Evolutionary conservation across 1,284 basidiomycete genomes (phyloP), one percentile per base, ranked within the genome.

Genomic region (Naganishia cerealis): DNA sequence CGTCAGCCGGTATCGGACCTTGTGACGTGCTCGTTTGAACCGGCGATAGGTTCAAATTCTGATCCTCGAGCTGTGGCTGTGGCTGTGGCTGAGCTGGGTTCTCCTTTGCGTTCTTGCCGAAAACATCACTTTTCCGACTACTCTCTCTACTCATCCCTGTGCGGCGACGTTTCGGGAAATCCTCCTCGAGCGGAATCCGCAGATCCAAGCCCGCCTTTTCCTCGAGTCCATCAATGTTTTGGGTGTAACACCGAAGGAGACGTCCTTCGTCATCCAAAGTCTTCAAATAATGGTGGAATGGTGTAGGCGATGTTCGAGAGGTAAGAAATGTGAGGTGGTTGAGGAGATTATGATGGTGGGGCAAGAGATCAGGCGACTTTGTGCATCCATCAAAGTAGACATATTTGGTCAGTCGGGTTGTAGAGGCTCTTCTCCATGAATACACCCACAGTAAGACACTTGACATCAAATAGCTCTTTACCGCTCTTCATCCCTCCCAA

Each of bases 171-270:
- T 53, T 53, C 18, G 61, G 61, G 24, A 63, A 63, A 54, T 63
- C 61, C 50, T 24, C 46, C 40, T 53, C 61, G 16, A 63, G 85
- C 12, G 67, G 67, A 4, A 62, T 39, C n/a, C 67, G 40, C 10
- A 68, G 21, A 52, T 84, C 86, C 8, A 96, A 84, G 4, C 93
- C 93, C 15, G 87, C 89, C 75, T 92, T 92, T 69, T 84, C 84
- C 77, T 96, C 93, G 59, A 97, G 86, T 16, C 88, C 89, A 76
- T 97, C 93, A 70, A 96, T 94, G 80, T 95, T 94, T 82, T 97
- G 94, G 0, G 94, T 95, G 79, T 96, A 97, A 4, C 94, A 91
- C 36, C 94, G 86, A 53, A 94, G 84, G 1, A 97, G 85, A 57
- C 87, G 85, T 1, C 90, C 89, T 56, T 88, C 84, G 66, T 87